Evolutionary conservation across 2,329 filamentous ascomycete genomes (phyloP).

Genomic region (Annulohypoxylon truncatum): DNA sequence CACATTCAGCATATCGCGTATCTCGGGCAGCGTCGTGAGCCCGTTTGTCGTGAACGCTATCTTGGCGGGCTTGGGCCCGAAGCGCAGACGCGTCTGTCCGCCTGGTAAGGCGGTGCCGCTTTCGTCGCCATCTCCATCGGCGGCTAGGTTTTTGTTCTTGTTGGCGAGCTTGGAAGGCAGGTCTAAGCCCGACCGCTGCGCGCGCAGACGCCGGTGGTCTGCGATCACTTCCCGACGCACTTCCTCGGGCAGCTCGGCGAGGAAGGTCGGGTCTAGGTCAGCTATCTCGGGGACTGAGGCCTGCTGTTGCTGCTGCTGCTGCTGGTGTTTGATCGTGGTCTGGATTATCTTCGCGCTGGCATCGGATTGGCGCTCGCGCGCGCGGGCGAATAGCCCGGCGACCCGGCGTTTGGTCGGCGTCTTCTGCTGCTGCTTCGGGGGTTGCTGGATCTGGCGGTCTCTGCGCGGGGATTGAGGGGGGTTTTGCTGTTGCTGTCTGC

Average conservation of each 20-base stretch:
- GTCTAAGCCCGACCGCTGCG: slow-evolving; percentile 65
- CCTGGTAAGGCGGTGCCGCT: slow-evolving; percentile 39
- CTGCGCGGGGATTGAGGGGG: slow-evolving; percentile 67
- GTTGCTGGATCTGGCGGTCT: slow-evolving; percentile 61
- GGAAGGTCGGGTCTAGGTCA: slow-evolving; percentile 76
- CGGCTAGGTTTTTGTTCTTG: slow-evolving; percentile 37
- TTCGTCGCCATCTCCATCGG: slow-evolving; percentile 34
- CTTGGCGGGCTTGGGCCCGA: slow-evolving; percentile 60
- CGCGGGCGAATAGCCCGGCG: slow-evolving; percentile 56
- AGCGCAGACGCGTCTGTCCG: slow-evolving; percentile 59
- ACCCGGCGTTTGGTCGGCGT: slow-evolving; percentile 76
- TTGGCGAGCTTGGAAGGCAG: slow-evolving; percentile 50
- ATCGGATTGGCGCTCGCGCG: slow-evolving; percentile 63
- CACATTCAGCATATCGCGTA: slow-evolving; percentile 77
- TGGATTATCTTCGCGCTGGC: slow-evolving; percentile 74
- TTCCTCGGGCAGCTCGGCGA: slow-evolving; percentile 85
- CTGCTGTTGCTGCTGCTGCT: slow-evolving; percentile 38
- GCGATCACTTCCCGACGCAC: slow-evolving; percentile 81
- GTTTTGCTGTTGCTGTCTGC: slow-evolving; percentile 22
- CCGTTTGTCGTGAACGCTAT: slow-evolving; percentile 59
- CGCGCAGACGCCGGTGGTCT: slow-evolving; percentile 75
- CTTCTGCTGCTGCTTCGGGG: slow-evolving; percentile 63
- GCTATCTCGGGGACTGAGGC: slow-evolving; percentile 54
- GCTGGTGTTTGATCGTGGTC: slow-evolving; percentile 64
- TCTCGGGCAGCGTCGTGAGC: slow-evolving; percentile 63